Conservation (phyloP, 352 stramenopile genomes). For the Chrysophaeum taylorii region DNA sequence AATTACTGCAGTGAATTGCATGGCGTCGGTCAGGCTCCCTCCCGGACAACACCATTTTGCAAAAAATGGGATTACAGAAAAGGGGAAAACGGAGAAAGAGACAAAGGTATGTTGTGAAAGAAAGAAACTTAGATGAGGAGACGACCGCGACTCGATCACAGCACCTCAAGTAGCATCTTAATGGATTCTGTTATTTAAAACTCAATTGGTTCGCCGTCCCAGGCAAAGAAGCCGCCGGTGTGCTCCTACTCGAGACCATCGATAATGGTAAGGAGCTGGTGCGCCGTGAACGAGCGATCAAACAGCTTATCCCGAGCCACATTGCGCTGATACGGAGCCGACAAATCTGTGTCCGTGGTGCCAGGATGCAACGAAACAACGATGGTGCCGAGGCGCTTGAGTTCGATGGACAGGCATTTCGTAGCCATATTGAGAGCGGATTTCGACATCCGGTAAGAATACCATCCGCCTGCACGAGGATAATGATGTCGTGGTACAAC, state of each 20-base stretch:
- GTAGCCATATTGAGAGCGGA: constrained; percentile 59
- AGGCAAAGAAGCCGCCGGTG: constrained; percentile 55
- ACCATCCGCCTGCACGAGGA: no score
- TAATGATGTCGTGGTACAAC: constrained; percentile 61
- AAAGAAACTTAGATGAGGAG: no score
- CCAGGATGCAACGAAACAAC: constrained; percentile 59
- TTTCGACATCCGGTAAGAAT: constrained; percentile 65
- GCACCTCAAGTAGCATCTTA: no score
- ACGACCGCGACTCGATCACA: no score
- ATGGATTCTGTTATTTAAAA: constrained; percentile 34
- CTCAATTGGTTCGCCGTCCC: constrained; percentile 47
- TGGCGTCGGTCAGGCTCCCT: no score
- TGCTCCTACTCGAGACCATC: constrained; percentile 51
- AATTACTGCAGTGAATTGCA: no score
- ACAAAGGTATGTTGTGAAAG: no score
- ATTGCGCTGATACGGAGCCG: constrained; percentile 55
- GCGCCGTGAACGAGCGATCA: constrained; percentile 53
- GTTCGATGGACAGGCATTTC: constrained; percentile 51
- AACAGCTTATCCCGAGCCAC: constrained; percentile 51
- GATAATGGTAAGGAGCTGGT: constrained; percentile 46
- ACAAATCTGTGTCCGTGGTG: constrained; percentile 63
- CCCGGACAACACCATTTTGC: no score
- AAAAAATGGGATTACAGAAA: no score
- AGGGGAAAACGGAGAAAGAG: no score
- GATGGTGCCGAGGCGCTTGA: constrained; percentile 45